A percentile compares a stretch with the other conserved stretches of the same genome.
These are phyloP conservation scores for Neospermospora avenae DNA, from an alignment of 2,329 filamentous ascomycete genomes.

Conservation along the genomic window DNA sequence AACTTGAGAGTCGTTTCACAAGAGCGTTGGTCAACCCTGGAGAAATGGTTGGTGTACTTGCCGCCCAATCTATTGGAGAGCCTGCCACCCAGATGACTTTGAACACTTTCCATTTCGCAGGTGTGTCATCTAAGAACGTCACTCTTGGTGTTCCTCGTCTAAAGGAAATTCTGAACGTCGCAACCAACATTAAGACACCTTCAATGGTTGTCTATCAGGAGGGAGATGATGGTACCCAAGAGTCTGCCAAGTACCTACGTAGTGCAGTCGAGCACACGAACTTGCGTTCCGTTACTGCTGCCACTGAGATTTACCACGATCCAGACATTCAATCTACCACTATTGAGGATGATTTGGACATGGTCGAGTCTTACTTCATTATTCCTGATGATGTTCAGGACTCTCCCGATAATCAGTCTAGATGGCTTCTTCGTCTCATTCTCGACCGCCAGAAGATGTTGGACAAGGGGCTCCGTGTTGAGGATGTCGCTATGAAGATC, in stretches of 20 bases:
- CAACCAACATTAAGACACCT: slow-evolving; percentile 97
- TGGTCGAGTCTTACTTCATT: slow-evolving; percentile 96
- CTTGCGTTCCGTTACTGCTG: slow-evolving; percentile 82
- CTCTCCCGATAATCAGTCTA: slow-evolving; percentile 71
- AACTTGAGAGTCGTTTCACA: slow-evolving; percentile 84
- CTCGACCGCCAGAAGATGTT: slow-evolving; percentile 92
- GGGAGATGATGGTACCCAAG: slow-evolving; percentile 62
- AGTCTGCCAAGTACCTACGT: slow-evolving; percentile 79
- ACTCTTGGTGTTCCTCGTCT: slow-evolving; percentile 98
- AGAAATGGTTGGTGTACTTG: slow-evolving; percentile 98
- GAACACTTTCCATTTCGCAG: slow-evolving; percentile 99
- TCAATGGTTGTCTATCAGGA: slow-evolving; percentile 91
- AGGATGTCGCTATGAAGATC: slow-evolving; percentile 85
- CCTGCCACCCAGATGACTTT: slow-evolving; percentile 99
- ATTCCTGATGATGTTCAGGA: slow-evolving; percentile 74
- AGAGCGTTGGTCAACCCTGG: slow-evolving; percentile 84
- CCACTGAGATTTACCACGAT: slow-evolving; percentile 97
- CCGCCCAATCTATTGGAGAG: slow-evolving; percentile 97
- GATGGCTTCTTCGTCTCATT: slow-evolving; percentile 92
- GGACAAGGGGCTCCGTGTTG: slow-evolving; percentile 87
- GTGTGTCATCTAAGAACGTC: slow-evolving; percentile 99
- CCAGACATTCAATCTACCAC: slow-evolving; percentile 82
- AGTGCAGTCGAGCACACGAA: slow-evolving; percentile 93
- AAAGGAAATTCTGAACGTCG: slow-evolving; percentile 98
- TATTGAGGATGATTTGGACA: slow-evolving; percentile 84